Evolutionary conservation across 768 basidiomycete species (phyloP).

Genomic region (Collybia sordida): DNA sequence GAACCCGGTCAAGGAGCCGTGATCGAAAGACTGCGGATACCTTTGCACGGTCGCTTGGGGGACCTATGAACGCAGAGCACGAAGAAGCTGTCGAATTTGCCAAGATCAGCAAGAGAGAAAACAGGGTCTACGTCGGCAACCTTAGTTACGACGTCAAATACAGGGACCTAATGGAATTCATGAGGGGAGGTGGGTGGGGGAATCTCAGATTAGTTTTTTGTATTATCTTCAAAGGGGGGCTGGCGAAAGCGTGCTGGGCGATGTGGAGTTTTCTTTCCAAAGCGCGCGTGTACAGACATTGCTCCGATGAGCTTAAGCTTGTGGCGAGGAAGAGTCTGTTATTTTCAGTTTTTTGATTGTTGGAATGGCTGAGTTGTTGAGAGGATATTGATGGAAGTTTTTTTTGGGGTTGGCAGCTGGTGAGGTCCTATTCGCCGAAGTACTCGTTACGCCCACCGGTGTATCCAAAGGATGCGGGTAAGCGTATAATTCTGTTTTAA

Average conservation of each 20-base stretch:
- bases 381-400: constrained; percentile 96
- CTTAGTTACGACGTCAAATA: constrained; percentile 99
- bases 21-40: constrained; percentile 61
- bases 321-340: constrained; percentile 33
- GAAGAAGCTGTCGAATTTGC: constrained; percentile 96
- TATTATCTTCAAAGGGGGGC: constrained; percentile 35
- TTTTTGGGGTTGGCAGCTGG: constrained; percentile 94
- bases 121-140: constrained; percentile 98
- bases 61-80: constrained; percentile 86
- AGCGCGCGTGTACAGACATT: constrained; percentile 11
- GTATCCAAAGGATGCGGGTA: constrained; percentile 99
- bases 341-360: constrained; percentile 41
- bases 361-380: constrained; percentile 61
- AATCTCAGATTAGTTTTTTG: constrained; percentile 62
- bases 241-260: constrained; percentile 28
- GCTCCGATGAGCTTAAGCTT: constrained; percentile 35
- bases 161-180: constrained; percentile 98
- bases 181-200: constrained; percentile 99
- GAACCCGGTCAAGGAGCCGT: constrained; percentile 49
- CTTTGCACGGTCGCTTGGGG: constrained; percentile 79
- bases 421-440: constrained; percentile 99
- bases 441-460: constrained; percentile 93
- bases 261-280: constrained; percentile 20
- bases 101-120: constrained; percentile 96
- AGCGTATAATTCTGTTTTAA: constrained; percentile 31